Conservation (phyloP, 139 green algal genomes). For the Coelastrella sp. region DNA sequence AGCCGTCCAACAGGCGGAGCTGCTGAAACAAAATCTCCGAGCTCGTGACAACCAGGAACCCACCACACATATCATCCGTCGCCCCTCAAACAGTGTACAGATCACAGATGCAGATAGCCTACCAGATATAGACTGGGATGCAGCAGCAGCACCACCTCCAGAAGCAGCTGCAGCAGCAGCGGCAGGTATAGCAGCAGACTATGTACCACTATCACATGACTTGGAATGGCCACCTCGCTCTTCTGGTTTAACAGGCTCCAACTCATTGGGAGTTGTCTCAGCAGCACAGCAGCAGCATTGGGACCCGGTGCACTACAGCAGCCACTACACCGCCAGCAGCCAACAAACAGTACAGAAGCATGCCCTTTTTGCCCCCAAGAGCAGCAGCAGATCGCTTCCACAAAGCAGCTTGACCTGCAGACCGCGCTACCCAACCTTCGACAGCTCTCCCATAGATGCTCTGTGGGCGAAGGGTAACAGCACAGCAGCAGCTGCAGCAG, state of each 20-base stretch:
- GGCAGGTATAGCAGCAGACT: slow-evolving; percentile 4
- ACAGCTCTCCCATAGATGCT: slow-evolving; percentile 46
- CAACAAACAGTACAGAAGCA: slow-evolving; percentile 53
- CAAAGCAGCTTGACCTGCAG: slow-evolving; percentile 1
- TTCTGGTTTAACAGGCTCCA: too few species aligned
- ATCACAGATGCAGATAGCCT: slow-evolving; percentile 66
- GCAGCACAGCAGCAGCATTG: slow-evolving; percentile 6
- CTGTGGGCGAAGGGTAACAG: background rate
- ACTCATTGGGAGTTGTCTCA: background rate
- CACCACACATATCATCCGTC: slow-evolving; percentile 53
- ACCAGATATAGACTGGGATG: slow-evolving; percentile 73
- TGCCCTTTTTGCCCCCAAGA: slow-evolving; percentile 56
- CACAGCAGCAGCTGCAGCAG: slow-evolving; percentile 11
- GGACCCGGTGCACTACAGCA: background rate
- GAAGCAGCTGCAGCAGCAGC: slow-evolving; percentile 1
- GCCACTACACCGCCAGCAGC: slow-evolving; percentile 20
- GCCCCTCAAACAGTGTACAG: slow-evolving; percentile 56
- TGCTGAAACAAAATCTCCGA: slow-evolving; percentile 65
- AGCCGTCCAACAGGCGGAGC: slow-evolving; percentile 74
- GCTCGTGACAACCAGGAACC: slow-evolving; percentile 48
- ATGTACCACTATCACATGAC: background rate
- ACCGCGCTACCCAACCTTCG: slow-evolving; percentile 65
- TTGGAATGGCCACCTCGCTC: slow-evolving; percentile 15
- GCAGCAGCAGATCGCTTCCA: slow-evolving; percentile 4
- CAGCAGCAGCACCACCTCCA: background rate